Evolutionary conservation across 768 basidiomycete species (phyloP).

Genomic region (Xerocomellus intermedius): DNA sequence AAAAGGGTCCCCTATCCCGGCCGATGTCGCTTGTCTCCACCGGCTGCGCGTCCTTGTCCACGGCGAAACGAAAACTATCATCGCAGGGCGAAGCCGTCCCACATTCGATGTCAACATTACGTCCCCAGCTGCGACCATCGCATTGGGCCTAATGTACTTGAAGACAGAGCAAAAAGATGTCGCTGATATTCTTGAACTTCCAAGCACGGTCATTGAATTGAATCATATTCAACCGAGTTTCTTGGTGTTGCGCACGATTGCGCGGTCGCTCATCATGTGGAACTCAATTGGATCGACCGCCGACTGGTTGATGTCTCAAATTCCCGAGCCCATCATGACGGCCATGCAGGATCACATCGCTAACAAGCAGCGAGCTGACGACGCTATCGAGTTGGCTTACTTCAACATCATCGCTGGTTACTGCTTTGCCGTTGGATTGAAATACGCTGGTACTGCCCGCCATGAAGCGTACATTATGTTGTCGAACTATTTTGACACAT

Average conservation of each 20-base stretch:
- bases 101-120: conserved; percentile 87
- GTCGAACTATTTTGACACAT: conserved; percentile 77
- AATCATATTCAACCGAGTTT: conserved; percentile 89
- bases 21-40: conserved; percentile 67
- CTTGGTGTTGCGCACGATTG: conserved; percentile 76
- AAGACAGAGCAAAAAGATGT: conserved; percentile 81
- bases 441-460: conserved; percentile 91
- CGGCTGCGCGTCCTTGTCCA: conserved; percentile 75
- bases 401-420: conserved; percentile 89
- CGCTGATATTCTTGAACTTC: conserved; percentile 81
- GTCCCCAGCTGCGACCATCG: conserved; percentile 87
- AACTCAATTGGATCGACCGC: conserved; percentile 64
- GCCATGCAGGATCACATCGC: conserved; percentile 54
- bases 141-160: conserved; percentile 91
- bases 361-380: conserved; percentile 51
- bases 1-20: conserved; percentile 73
- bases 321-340: conserved; percentile 64
- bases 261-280: conserved; percentile 85
- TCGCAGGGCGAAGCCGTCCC: conserved; percentile 37
- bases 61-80: conserved; percentile 54
- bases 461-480: conserved; percentile 86
- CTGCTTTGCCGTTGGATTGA: conserved; percentile 89
- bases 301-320: conserved; percentile 69
- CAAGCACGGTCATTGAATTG: conserved; percentile 73
- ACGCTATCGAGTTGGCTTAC: conserved; percentile 83